Evolutionary conservation across 1,139 yeast genomes (phyloP), one percentile per base, ranked within the genome.

Genomic region (Hanseniaspora gamundiae): DNA sequence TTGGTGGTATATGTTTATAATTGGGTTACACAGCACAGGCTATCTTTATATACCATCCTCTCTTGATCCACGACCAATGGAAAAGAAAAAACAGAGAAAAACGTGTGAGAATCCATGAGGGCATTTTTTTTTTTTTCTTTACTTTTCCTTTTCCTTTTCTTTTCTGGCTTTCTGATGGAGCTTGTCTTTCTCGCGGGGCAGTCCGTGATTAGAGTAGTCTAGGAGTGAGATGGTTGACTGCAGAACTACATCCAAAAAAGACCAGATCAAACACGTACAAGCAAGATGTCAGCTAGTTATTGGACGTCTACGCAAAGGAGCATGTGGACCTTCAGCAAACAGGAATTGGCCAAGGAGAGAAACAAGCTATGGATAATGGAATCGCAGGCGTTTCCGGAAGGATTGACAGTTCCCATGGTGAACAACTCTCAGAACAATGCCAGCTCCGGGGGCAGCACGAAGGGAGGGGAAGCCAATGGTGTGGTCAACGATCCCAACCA

Each of bases 241-340:
- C 6, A 31, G 11, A 14, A 14, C 20, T 14, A 17, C 6, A 17
- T 5, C 20, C 19, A 31, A 31, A 17, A 33, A 8, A 17, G n/a
- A n/a, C n/a, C n/a, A n/a, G n/a, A n/a, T n/a, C n/a, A n/a, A n/a
- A n/a, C n/a, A n/a, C n/a, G n/a, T n/a, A n/a, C n/a, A n/a, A n/a
- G n/a, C n/a, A n/a, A 21, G 8, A 73, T 74, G 78, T 68, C 81
- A 13, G 85, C 83, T 1, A 75, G 76, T 55, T 80, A 74, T 57
- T 78, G 86, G 86, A 66, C 67, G 5, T 78, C 86, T 1, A 72
- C 82, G 9, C 88, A 80, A 56, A 59, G 82, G 38, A 60, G 59
- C 39, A 65, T 71, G 49, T 80, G 87, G 87, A 79, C 75, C 49
- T 71, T 72, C 53, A 66, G 78, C 1, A 65, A 75, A 42, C 72